These are phyloP conservation scores for Dipodascus geniculatus DNA, from an alignment of 805 yeast genomes.

Conservation along the genomic window DNA sequence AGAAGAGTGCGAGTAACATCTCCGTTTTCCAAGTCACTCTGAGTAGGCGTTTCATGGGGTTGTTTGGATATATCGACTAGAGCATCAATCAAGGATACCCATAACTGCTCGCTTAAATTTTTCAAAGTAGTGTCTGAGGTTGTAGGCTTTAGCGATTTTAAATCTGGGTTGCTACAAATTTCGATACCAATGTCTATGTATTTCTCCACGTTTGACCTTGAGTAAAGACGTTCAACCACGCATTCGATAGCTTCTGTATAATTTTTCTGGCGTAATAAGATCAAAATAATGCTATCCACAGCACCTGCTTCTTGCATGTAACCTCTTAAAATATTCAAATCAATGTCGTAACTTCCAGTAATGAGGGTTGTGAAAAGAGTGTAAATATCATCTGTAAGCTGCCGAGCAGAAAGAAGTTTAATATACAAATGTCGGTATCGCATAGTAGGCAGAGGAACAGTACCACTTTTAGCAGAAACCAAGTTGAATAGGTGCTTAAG, in stretches of 20 bases:
- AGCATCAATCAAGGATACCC: slow-evolving; percentile 31
- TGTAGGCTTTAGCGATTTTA: slow-evolving; percentile 4
- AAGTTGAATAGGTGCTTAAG: slow-evolving; percentile 12
- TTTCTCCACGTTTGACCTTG: slow-evolving; percentile 7
- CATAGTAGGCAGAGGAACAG: slow-evolving; percentile 8
- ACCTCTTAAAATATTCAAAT: slow-evolving; percentile 21
- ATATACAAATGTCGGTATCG: slow-evolving; percentile 13
- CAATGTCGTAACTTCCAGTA: slow-evolving; percentile 20
- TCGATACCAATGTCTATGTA: slow-evolving; percentile 16
- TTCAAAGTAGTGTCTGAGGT: background rate
- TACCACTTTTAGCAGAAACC: slow-evolving; percentile 3
- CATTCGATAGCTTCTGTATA: slow-evolving; percentile 23
- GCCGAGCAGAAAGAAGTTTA: slow-evolving; percentile 14
- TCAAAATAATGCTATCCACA: slow-evolving; percentile 19
- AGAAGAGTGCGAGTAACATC: slow-evolving; percentile 15
- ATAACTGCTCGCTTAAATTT: slow-evolving; percentile 25
- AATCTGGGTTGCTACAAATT: slow-evolving; percentile 11
- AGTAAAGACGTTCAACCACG: slow-evolving; percentile 16
- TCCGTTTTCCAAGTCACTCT: slow-evolving; percentile 18
- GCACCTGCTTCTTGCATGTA: slow-evolving; percentile 14
- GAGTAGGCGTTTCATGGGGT: too few species aligned
- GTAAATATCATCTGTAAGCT: slow-evolving; percentile 12
- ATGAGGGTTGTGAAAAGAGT: slow-evolving; percentile 21
- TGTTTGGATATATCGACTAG: slow-evolving; percentile 22
- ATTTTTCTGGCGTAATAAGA: slow-evolving; percentile 16